phyloP scores from a whole-genome alignment of 2,329 filamentous ascomycete species.

The Penicillium sp. region DNA sequence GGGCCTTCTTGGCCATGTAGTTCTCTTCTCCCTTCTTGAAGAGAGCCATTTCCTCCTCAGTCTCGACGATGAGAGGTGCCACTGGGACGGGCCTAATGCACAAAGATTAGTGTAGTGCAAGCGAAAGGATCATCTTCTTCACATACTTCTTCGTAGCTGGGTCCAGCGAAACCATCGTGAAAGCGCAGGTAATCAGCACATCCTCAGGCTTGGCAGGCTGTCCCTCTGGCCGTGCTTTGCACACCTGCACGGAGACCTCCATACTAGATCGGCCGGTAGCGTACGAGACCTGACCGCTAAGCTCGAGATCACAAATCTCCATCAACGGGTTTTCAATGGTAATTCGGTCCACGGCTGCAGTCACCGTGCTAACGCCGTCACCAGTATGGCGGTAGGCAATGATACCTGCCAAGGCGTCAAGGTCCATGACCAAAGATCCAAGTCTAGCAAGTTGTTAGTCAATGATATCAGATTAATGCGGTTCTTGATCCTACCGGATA shows the following conservation, averaged over 20 bases:
- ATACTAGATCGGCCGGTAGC: slow-evolving; percentile 72
- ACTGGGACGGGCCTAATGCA: slow-evolving; percentile 60
- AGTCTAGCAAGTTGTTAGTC: slow-evolving; percentile 48
- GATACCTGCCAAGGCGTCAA: slow-evolving; percentile 75
- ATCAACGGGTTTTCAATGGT: slow-evolving; percentile 70
- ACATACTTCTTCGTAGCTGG: slow-evolving; percentile 64
- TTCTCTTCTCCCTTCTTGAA: slow-evolving; percentile 66
- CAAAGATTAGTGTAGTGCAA: slow-evolving; percentile 7
- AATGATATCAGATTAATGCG: slow-evolving; percentile 13
- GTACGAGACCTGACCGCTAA: slow-evolving; percentile 69
- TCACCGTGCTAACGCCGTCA: slow-evolving; percentile 64
- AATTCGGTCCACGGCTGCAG: slow-evolving; percentile 65
- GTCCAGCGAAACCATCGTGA: slow-evolving; percentile 76
- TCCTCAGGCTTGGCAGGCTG: slow-evolving; percentile 59
- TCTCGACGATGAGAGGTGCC: slow-evolving; percentile 63
- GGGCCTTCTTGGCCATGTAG: slow-evolving; percentile 66
- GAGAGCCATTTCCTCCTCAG: slow-evolving; percentile 63
- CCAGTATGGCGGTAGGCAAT: slow-evolving; percentile 74
- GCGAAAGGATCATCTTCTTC: no score
- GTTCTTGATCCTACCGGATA: slow-evolving; percentile 54
- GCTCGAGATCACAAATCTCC: slow-evolving; percentile 76
- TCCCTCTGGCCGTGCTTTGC: slow-evolving; percentile 64
- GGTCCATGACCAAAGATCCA: slow-evolving; percentile 75
- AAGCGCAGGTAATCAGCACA: slow-evolving; percentile 69
- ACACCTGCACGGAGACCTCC: slow-evolving; percentile 73